Evolutionary conservation across 2,329 filamentous ascomycete genomes (phyloP).

Genomic region (Epichloe festucae): DNA sequence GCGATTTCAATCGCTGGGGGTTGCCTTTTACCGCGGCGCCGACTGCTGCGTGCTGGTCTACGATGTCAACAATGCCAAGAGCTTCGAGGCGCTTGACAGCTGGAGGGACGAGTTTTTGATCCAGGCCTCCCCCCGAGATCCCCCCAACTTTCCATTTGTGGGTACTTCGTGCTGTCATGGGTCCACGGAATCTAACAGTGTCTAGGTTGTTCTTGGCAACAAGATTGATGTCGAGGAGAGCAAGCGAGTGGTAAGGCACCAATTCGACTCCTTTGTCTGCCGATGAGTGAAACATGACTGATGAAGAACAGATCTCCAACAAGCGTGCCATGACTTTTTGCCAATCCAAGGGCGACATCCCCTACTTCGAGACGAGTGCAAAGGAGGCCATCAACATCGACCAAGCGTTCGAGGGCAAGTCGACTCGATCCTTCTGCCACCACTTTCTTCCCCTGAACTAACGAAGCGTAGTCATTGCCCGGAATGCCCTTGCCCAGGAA

Average conservation of each 20-base stretch:
- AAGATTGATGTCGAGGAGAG: slow-evolving; percentile 98
- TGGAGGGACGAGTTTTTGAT: slow-evolving; percentile 98
- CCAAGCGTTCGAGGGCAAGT: slow-evolving; percentile 55
- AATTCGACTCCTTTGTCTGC: neutral
- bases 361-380: slow-evolving; percentile 97
- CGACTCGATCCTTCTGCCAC: neutral
- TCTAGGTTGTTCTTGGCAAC: slow-evolving; percentile 85
- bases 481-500: slow-evolving; percentile 90
- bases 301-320: slow-evolving; percentile 57
- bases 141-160: slow-evolving; percentile 98
- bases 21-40: slow-evolving; percentile 93
- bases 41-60: slow-evolving; percentile 97
- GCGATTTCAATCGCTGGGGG: slow-evolving; percentile 90
- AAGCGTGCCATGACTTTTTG: slow-evolving; percentile 97
- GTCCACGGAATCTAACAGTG: slow-evolving; percentile 9
- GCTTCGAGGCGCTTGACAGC: slow-evolving; percentile 94
- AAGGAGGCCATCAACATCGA: slow-evolving; percentile 99
- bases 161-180: slow-evolving; percentile 20
- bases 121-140: slow-evolving; percentile 90
- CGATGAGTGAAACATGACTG: neutral
- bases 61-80: slow-evolving; percentile 98
- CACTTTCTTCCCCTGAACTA: neutral
- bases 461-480: slow-evolving; percentile 63
- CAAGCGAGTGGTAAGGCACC: slow-evolving; percentile 64
- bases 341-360: slow-evolving; percentile 92